These are phyloP conservation scores for Leccinum subgranulosum DNA, from an alignment of 768 basidiomycete genomes.

Conservation along the genomic window DNA sequence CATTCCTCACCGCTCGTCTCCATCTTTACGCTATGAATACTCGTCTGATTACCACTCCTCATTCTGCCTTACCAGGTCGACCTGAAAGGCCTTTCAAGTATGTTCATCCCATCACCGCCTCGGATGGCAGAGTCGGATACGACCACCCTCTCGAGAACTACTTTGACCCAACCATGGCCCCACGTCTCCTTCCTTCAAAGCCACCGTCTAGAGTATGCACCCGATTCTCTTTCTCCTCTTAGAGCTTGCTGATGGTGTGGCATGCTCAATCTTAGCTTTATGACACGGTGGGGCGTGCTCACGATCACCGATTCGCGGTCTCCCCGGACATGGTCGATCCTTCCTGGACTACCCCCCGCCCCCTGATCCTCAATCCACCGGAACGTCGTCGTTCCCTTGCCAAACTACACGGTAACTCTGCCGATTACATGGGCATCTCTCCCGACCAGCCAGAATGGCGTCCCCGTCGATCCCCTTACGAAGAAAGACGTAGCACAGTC, in stretches of 20 bases:
- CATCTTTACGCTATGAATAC: constrained; percentile 10
- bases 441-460: constrained; percentile 22
- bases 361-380: constrained; percentile 7
- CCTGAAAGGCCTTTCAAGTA: constrained; percentile 16
- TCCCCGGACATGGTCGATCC: constrained; percentile 11
- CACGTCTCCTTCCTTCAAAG: constrained; percentile 11
- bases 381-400: constrained; percentile 17
- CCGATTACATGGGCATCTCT: constrained; percentile 24
- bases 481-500: constrained; percentile 22
- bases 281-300: constrained; percentile 25
- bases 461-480: constrained; percentile 24
- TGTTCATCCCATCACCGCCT: constrained; percentile 1
- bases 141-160: constrained; percentile 24
- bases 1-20: constrained; percentile 3
- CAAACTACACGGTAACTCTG: constrained; percentile 11
- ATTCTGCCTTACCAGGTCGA: constrained; percentile 11
- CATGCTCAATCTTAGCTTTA: constrained; percentile 23
- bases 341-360: constrained; percentile 8
- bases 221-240: background rate
- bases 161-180: constrained; percentile 22
- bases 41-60: constrained; percentile 1
- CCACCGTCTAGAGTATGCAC: constrained; percentile 17
- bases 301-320: constrained; percentile 22
- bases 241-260: background rate
- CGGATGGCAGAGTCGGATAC: constrained; percentile 18